These are phyloP conservation scores for Calamus simplicifolius DNA, from an alignment of 176 grass and related monocot genomes.

Conservation along the genomic window DNA sequence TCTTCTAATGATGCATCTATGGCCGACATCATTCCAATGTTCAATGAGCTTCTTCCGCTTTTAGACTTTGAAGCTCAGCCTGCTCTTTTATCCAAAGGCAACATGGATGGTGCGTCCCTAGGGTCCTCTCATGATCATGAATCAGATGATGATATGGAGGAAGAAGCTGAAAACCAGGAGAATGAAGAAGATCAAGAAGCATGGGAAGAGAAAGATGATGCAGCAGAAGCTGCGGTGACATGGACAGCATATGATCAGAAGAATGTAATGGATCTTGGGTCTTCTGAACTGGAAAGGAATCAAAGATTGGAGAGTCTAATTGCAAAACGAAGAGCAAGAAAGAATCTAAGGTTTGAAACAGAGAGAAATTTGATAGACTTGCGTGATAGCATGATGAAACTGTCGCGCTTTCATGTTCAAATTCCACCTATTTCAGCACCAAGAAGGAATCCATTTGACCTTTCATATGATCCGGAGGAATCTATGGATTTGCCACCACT, in stretches of 20 bases:
- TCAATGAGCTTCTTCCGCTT: constrained; percentile 81
- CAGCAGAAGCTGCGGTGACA: constrained; percentile 42
- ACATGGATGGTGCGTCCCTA: constrained; percentile 35
- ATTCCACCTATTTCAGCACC: constrained; percentile 48
- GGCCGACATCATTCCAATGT: constrained; percentile 67
- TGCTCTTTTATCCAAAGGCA: constrained; percentile 22
- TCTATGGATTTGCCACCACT: constrained; percentile 1
- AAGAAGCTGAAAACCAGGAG: constrained; percentile 32
- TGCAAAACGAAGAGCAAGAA: constrained; percentile 76
- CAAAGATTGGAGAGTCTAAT: constrained; percentile 83
- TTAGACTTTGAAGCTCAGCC: constrained; percentile 22
- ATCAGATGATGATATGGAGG: constrained; percentile 45
- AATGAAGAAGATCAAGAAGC: constrained; percentile 33
- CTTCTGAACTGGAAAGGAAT: constrained; percentile 90
- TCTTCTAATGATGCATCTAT: constrained; percentile 72
- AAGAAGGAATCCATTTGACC: constrained; percentile 80
- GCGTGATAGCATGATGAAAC: constrained; percentile 30
- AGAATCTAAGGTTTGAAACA: constrained; percentile 52
- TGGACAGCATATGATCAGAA: constrained; percentile 96
- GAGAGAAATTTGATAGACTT: constrained; percentile 46
- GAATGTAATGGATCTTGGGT: constrained; percentile 93
- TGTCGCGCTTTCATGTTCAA: constrained; percentile 41
- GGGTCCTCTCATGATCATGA: constrained; percentile 40
- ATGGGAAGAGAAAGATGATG: constrained; percentile 41
- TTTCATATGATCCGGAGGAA: constrained; percentile 54